Evolutionary conservation across 1,139 yeast genomes (phyloP), one percentile per base, ranked within the genome.

Genomic region (Geotrichum klebahnii): DNA sequence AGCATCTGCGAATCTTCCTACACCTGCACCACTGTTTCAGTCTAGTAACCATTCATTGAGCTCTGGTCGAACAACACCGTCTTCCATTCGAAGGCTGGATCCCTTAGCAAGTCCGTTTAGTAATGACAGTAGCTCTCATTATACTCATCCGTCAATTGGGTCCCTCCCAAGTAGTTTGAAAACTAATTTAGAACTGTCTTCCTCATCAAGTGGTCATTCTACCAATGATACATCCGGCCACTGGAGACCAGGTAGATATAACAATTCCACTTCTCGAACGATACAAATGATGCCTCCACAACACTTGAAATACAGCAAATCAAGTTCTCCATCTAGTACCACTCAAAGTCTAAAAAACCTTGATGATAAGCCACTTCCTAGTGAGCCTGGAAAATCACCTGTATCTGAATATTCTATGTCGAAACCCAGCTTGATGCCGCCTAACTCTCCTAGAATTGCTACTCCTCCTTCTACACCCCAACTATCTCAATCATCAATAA

Each of bases 11-110:
- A 36, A 31, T 23, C 43, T 47, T 17, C 51, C 51, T 6, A n/a
- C 51, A 8, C 46, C 51, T 10, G 19, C 37, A 10, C 47, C 51
- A 10, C 10, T 42, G 35, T 47, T 42, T 37, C 49, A 46, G 17
- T n/a, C 49, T 6, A 12, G 37, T n/a, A 20, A 29, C 29, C 22
- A 43, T 19, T 31, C 43, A 5, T 14, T 38, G 8, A n/a, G 33
- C 32, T 4, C 29, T 12, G 45, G 38, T 14, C 45, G 45, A 12
- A 32, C 48, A 12, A 37, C 43, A 12, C 41, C 48, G 8, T n/a
- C 37, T 6, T 29, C 48, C 5, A 23, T 41, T 16, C 41, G 42
- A n/a, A 16, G 41, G 24, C 4, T 42, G 20, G 45, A 41, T n/a
- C 36, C 41, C 12, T 35, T 46, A 2, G 35, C 42, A n/a, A 47